Evolutionary conservation across 352 stramenopile species (phyloP).

Genomic region (Pythium biforme): DNA sequence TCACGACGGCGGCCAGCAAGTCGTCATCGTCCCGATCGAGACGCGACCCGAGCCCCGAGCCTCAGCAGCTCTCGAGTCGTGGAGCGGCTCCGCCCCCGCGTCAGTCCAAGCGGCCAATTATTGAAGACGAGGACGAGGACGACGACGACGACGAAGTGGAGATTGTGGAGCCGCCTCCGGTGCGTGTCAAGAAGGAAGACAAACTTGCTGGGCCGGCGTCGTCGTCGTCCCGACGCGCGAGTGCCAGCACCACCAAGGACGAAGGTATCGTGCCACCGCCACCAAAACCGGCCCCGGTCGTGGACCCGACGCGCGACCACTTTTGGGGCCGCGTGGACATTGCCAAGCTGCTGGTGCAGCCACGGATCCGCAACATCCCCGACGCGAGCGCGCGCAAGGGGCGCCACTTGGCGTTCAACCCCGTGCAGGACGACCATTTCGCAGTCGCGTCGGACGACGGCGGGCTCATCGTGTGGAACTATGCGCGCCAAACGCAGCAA

Average conservation of each 20-base stretch:
- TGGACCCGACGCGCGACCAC: constrained; percentile 56
- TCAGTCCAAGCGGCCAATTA: constrained; percentile 52
- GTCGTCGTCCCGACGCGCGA: neutral
- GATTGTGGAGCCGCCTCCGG: constrained; percentile 39
- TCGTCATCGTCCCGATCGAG: neutral
- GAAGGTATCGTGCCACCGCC: no score
- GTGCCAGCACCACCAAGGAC: neutral
- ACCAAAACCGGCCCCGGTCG: constrained; percentile 4
- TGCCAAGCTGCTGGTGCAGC: constrained; percentile 68
- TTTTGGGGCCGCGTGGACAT: constrained; percentile 72
- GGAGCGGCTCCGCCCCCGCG: constrained; percentile 27
- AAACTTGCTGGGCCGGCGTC: constrained; percentile 2
- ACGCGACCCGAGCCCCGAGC: constrained; percentile 21
- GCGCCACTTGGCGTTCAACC: constrained; percentile 75
- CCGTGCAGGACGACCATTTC: constrained; percentile 68
- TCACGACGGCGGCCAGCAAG: neutral
- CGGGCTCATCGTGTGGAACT: constrained; percentile 78
- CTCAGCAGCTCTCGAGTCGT: constrained; percentile 14
- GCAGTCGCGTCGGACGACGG: constrained; percentile 78
- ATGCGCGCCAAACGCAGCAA: constrained; percentile 56
- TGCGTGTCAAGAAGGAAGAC: constrained; percentile 22
- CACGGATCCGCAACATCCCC: constrained; percentile 54
- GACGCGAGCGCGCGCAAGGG: constrained; percentile 70
- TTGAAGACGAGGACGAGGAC: constrained; percentile 64
- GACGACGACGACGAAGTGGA: constrained; percentile 63